A percentile compares a stretch with the other conserved stretches of the same genome.
These are phyloP conservation scores for Papiliotrema terrestris DNA, from an alignment of 1,284 basidiomycete genomes.

Conservation along the genomic window DNA sequence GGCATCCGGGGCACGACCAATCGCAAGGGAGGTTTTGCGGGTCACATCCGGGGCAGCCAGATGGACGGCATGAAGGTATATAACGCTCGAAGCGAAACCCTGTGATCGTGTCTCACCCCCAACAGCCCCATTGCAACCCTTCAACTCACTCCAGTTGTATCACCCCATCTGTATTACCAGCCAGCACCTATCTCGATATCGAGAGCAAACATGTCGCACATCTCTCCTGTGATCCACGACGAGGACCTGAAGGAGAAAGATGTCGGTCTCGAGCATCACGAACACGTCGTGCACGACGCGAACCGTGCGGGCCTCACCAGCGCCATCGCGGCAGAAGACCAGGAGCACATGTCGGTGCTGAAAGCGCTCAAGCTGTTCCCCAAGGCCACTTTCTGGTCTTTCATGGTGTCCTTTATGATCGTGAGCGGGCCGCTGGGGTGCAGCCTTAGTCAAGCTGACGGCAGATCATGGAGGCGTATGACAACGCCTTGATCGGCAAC, in stretches of 20 bases:
- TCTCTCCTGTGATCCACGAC: neutral
- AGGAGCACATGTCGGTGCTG: constrained; percentile 1
- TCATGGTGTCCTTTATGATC: constrained; percentile 4
- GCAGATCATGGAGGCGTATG: constrained; percentile 4
- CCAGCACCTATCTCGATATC: no score
- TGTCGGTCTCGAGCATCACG: neutral
- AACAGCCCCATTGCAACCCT: no score
- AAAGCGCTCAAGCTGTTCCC: constrained; percentile 1
- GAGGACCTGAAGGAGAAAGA: constrained; percentile 4
- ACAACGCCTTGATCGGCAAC: constrained; percentile 15
- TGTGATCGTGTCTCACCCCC: no score
- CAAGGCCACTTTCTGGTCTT: constrained; percentile 3
- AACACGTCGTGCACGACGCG: constrained; percentile 1
- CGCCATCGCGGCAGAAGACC: constrained; percentile 1
- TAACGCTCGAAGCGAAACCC: no score
- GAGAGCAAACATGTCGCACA: no score
- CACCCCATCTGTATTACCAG: no score
- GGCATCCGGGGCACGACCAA: no score
- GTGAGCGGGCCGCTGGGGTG: neutral
- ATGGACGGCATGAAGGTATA: no score
- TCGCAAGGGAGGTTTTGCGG: no score
- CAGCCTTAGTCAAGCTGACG: neutral
- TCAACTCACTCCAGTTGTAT: no score
- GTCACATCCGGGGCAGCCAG: no score
- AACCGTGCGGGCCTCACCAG: neutral